Percentiles rank a stretch among this genome's conserved stretches.
Conservation (phyloP, 1,284 basidiomycete species). For the Pseudozyma hubeiensis region DNA sequence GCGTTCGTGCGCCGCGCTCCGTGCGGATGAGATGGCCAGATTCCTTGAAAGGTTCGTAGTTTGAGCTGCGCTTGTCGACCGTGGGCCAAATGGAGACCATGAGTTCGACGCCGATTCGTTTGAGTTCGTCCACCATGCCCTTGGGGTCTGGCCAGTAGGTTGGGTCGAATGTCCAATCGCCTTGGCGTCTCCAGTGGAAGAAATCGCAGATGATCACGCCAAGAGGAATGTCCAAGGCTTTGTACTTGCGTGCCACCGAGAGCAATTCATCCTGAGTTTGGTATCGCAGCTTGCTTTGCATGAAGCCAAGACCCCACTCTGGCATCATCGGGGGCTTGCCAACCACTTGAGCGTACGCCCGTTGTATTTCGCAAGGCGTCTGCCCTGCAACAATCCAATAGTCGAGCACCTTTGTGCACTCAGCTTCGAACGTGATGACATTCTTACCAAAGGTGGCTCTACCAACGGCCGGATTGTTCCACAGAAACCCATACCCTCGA, state of each 20-base stretch:
- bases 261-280: conserved; percentile 35
- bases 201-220: conserved; percentile 36
- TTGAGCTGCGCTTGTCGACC: conserved; percentile 23
- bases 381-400: conserved; percentile 41
- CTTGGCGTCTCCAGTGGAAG: conserved; percentile 38
- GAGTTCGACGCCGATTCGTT: conserved; percentile 16
- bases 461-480: conserved; percentile 39
- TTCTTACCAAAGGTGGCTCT: conserved; percentile 31
- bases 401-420: conserved; percentile 23
- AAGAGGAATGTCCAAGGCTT: conserved; percentile 20
- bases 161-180: conserved; percentile 32
- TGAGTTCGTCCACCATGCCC: conserved; percentile 34
- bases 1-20: conserved; percentile 15
- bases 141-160: conserved; percentile 37
- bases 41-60: conserved; percentile 26
- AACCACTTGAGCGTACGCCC: conserved; percentile 20
- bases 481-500: conserved; percentile 34
- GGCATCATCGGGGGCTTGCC: conserved; percentile 36
- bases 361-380: conserved; percentile 14
- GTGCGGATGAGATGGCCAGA: conserved; percentile 21
- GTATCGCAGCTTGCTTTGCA: conserved; percentile 36
- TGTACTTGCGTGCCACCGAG: conserved; percentile 26
- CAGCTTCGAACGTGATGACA: conserved; percentile 33
- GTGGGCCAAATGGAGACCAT: conserved; percentile 45
- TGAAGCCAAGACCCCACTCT: conserved; percentile 31